These are phyloP conservation scores for Diutina neorugosa DNA, from an alignment of 1,139 yeast genomes.

Conservation along the genomic window DNA sequence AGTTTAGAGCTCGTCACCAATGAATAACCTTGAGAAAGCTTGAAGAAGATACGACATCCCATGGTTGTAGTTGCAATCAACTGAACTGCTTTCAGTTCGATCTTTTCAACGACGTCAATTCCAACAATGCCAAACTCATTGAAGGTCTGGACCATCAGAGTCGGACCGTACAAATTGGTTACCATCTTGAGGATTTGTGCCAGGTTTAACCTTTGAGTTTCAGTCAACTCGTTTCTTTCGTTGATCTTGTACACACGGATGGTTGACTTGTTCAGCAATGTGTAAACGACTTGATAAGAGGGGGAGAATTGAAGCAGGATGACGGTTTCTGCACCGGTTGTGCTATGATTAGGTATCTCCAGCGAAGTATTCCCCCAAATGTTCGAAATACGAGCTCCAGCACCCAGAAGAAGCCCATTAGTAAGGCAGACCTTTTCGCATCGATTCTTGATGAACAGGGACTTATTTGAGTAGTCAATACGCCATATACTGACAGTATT, in stretches of 20 bases:
- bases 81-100: slow-evolving; percentile 61
- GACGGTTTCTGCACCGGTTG: slow-evolving; percentile 39
- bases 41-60: slow-evolving; percentile 71
- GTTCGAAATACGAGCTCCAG: slow-evolving; percentile 12
- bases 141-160: slow-evolving; percentile 29
- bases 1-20: slow-evolving; percentile 15
- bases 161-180: slow-evolving; percentile 40
- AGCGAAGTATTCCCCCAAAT: slow-evolving; percentile 16
- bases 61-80: slow-evolving; percentile 76
- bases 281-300: slow-evolving; percentile 64
- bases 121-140: slow-evolving; percentile 45
- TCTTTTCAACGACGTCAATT: slow-evolving; percentile 47
- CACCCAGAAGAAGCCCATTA: slow-evolving; percentile 37
- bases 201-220: slow-evolving; percentile 31
- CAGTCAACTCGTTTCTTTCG: slow-evolving; percentile 21
- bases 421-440: slow-evolving; percentile 76
- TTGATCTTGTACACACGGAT: slow-evolving; percentile 63
- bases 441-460: slow-evolving; percentile 78
- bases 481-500: slow-evolving; percentile 62
- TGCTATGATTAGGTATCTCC: neutral
- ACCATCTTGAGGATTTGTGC: slow-evolving; percentile 43
- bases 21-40: slow-evolving; percentile 22
- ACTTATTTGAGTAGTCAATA: slow-evolving; percentile 71
- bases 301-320: slow-evolving; percentile 62
- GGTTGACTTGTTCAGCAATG: slow-evolving; percentile 74